A percentile compares a stretch with the other conserved stretches of the same genome.
Evolutionary conservation across 2,329 filamentous ascomycete genomes (phyloP).

Genomic region (Metarhizium rileyi): DNA sequence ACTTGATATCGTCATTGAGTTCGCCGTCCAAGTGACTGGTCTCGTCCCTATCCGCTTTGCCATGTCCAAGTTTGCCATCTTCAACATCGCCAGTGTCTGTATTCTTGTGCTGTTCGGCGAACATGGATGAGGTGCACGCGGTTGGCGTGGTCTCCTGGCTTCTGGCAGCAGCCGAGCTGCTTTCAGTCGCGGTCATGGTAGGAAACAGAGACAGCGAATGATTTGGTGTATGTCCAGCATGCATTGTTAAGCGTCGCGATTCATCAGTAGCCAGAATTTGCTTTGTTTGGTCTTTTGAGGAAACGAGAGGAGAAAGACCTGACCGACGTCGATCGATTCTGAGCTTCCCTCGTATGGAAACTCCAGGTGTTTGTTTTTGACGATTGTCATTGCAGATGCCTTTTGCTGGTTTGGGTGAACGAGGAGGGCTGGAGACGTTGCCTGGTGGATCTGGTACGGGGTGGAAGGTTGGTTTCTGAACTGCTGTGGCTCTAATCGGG

Average conservation of each 20-base stretch:
- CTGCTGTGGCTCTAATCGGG: conserved; percentile 42
- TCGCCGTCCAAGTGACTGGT: neutral
- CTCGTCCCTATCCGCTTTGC: neutral
- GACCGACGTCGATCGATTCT: conserved; percentile 4
- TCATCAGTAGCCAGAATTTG: conserved; percentile 38
- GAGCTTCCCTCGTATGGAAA: neutral
- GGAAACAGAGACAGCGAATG: conserved; percentile 45
- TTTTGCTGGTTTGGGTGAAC: conserved; percentile 15
- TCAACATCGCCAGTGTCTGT: neutral
- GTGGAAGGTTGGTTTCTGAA: conserved; percentile 41
- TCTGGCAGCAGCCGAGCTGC: conserved; percentile 15
- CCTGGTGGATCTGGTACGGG: conserved; percentile 12
- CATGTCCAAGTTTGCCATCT: neutral
- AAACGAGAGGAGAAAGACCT: conserved; percentile 2
- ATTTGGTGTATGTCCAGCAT: conserved; percentile 54
- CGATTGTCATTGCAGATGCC: neutral
- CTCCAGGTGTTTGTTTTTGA: neutral
- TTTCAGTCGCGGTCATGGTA: conserved; percentile 32
- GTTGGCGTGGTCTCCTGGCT: conserved; percentile 22
- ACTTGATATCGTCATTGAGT: conserved; percentile 12
- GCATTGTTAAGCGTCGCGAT: conserved; percentile 45
- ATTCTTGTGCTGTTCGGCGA: neutral
- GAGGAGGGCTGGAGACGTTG: conserved; percentile 19
- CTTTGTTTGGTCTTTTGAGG: conserved; percentile 31
- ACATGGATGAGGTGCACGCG: conserved; percentile 8